Evolutionary conservation across 2,329 filamentous ascomycete genomes (phyloP).

Genomic region (Ophiostoma montium): DNA sequence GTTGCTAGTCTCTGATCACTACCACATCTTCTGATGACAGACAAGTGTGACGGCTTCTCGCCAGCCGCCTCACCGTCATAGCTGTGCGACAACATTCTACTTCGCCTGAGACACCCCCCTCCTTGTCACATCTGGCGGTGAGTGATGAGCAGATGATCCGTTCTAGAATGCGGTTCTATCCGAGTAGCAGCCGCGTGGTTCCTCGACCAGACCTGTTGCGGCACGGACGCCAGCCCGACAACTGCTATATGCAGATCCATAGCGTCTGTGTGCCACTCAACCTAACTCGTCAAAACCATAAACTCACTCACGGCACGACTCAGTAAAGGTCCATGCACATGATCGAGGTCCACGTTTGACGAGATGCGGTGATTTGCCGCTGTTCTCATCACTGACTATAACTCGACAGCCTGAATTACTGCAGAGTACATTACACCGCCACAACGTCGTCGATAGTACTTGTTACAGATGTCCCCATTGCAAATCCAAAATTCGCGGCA

Average conservation of each 20-base stretch:
- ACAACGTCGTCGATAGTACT: too few relatives aligned
- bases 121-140: slow-evolving; percentile 2
- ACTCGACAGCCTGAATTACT: neutral
- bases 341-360: neutral
- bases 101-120: slow-evolving; percentile 1
- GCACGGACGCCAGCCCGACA: too few relatives aligned
- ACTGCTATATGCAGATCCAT: neutral
- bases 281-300: neutral
- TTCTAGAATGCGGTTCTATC: too few relatives aligned
- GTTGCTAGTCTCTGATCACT: too few relatives aligned
- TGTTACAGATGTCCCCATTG: too few relatives aligned
- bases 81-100: neutral
- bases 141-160: neutral
- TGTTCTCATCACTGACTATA: neutral
- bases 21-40: too few relatives aligned
- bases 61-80: neutral
- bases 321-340: neutral
- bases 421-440: neutral
- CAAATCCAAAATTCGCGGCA: too few relatives aligned
- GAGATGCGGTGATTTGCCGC: slow-evolving; percentile 9
- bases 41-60: neutral
- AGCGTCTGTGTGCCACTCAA: neutral
- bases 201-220: too few relatives aligned
- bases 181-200: too few relatives aligned
- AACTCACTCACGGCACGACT: neutral